Evolutionary conservation across 352 stramenopile species (phyloP).

Genomic region (Halophytophthora polymorphica): DNA sequence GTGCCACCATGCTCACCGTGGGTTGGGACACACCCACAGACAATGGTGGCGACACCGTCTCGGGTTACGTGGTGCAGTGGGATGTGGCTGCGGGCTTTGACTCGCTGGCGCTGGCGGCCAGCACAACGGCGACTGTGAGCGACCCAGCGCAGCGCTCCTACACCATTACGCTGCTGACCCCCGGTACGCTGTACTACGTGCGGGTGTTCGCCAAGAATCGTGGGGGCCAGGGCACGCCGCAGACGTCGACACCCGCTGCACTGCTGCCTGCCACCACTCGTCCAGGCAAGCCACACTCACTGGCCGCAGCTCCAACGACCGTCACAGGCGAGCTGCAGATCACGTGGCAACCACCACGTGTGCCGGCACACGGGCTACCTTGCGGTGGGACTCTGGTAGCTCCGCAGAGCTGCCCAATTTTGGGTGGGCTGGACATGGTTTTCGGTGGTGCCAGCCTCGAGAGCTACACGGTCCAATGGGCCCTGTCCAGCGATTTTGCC

Average conservation of each 20-base stretch:
- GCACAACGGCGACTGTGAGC: conserved; percentile 54
- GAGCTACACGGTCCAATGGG: conserved; percentile 94
- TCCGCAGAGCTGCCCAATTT: conserved; percentile 52
- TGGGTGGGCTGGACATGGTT: conserved; percentile 82
- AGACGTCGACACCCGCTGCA: conserved; percentile 48
- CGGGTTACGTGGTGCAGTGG: conserved; percentile 91
- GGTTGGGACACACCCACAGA: conserved; percentile 80
- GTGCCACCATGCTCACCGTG: conserved; percentile 91
- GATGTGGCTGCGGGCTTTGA: conserved; percentile 88
- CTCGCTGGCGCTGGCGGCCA: conserved; percentile 55
- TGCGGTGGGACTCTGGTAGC: conserved; percentile 58
- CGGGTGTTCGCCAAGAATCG: conserved; percentile 83
- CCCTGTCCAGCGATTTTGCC: conserved; percentile 59
- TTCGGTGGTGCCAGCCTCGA: conserved; percentile 88
- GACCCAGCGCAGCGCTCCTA: conserved; percentile 68
- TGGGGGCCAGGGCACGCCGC: conserved; percentile 47
- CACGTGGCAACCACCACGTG: conserved; percentile 57
- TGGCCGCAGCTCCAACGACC: conserved; percentile 31
- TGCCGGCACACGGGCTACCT: conserved; percentile 66
- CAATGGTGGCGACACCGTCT: conserved; percentile 88
- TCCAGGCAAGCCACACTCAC: conserved; percentile 64
- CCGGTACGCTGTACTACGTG: conserved; percentile 85
- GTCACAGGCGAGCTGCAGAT: conserved; percentile 39
- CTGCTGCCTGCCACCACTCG: conserved; percentile 50
- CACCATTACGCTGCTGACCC: conserved; percentile 79